Base-by-base conservation (phyloP, 2,329 filamentous ascomycete genomes). In the Dactylellina haptotyla region DNA sequence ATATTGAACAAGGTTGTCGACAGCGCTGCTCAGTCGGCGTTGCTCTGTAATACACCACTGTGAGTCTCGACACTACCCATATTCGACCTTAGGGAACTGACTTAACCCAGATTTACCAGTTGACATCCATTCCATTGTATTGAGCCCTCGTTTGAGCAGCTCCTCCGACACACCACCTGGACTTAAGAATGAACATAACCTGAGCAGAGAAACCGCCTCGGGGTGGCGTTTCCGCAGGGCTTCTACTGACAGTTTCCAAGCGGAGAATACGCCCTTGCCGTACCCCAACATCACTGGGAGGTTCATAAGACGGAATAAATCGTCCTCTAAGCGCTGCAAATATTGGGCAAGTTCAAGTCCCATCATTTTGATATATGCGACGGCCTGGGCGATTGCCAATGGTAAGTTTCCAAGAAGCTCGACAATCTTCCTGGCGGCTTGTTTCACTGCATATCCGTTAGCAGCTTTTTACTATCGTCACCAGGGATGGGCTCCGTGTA, bases 301-400 rank as follows among this genome's bases (percentile, higher is more conserved):
- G n/a, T n/a, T n/a, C n/a, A n/a, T n/a, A n/a, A n/a, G n/a, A n/a
- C n/a, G n/a, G n/a, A n/a, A n/a, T n/a, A n/a, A n/a, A n/a, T n/a
- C n/a, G n/a, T n/a, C n/a, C n/a, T n/a, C n/a, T n/a, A 69, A 18
- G n/a, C 48, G 18, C 12, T 71, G 10, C 9, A 71, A 28, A 32
- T 71, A 64, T 37, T 51, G 18, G 8, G 12, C 9, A 18, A 57
- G 50, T 4, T 30, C 16, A 26, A 64, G 45, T 2, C 9, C 16
- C 6, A 6, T 26, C n/a, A 20, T 32, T 1, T 12, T 18, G 8
- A 64, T 20, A 14, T 75, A 75, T 25, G 69, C 73, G 4, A 59
- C 67, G 16, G 74, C 73, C 16, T 75, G 75, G 14, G 71, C 50
- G 18, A 76, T 58, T 6, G 73, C 66, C 5, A 76, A n/a, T 14